Evolutionary conservation across 331 rosid species (phyloP), one percentile per base, ranked within the genome.

Genomic region (Rhamnella rubrinervis): DNA sequence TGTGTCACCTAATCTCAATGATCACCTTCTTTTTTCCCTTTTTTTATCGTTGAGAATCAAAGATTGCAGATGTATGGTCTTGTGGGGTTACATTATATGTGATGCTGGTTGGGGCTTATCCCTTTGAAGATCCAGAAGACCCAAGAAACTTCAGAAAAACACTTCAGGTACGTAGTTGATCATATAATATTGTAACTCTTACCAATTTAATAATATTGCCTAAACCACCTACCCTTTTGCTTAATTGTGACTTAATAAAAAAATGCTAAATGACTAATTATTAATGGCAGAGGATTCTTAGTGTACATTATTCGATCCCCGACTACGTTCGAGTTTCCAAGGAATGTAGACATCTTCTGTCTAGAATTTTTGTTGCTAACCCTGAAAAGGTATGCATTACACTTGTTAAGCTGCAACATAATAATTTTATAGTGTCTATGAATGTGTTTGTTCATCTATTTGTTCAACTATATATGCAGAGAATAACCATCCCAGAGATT

Each of bases 61-160:
- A 95, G 99, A 83, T 95, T 67, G 97, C 99, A 72, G 99, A 95
- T 91, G 99, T 95, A 77, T 95, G 99, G 99, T 91, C 97, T 64
- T 95, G 99, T 87, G 97, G 96, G 84, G 99, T 95, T 75, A 95
- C 99, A 52, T 82, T 95, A 46, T 95, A 91, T 83, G 99, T 95
- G 77, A 95, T 95, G 99, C 82, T 95, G 65, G 99, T 87, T 76
- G 99, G 99, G 4, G 96, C 93, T 70, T 95, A 95, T 89, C 99
- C 99, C 67, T 95, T 95, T 50, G 99, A 95, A 87, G 97, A 95
- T 74, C 93, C 97, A 39, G 93, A 89, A 66, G 96, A 95, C 71
- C 97, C 99, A n/a, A 91, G 75, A 79, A 95, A 95, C 80, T 89
- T 91, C 84, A 87, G 92, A 85, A 91, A 87, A 75, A 91, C 99